phyloP scores from a whole-genome alignment of 2,329 filamentous ascomycete genomes.

The Paramyrothecium sp. region DNA sequence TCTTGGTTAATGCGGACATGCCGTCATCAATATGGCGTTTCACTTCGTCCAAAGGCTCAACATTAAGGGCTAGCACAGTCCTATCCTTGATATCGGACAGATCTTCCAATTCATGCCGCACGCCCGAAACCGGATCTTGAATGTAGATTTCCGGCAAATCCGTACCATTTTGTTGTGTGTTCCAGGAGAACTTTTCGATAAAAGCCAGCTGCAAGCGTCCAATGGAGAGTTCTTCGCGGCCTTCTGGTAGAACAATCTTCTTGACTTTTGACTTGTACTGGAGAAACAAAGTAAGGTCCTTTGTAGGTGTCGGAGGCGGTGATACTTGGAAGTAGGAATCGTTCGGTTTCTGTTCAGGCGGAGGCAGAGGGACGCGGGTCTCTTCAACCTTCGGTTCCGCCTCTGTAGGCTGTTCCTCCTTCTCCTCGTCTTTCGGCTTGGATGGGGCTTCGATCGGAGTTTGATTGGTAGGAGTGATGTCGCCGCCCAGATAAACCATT shows the following conservation, averaged over 20 bases:
- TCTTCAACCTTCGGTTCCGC: conserved; percentile 20
- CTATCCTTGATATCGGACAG: conserved; percentile 90
- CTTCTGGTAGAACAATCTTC: conserved; percentile 87
- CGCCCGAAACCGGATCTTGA: conserved; percentile 90
- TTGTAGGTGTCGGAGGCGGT: conserved; percentile 66
- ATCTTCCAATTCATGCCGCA: conserved; percentile 96
- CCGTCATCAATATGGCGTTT: conserved; percentile 96
- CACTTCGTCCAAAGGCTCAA: conserved; percentile 91
- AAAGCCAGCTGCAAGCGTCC: conserved; percentile 91
- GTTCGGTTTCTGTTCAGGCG: conserved; percentile 41
- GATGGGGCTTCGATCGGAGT: neutral
- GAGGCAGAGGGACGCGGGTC: conserved; percentile 12
- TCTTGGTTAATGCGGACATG: conserved; percentile 71
- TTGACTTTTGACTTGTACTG: conserved; percentile 98
- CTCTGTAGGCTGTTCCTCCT: conserved; percentile 8
- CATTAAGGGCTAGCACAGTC: conserved; percentile 90
- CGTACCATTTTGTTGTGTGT: conserved; percentile 88
- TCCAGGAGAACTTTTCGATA: conserved; percentile 99
- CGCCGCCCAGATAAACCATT: conserved; percentile 23
- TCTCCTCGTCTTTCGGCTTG: conserved; percentile 11
- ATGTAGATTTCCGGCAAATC: conserved; percentile 98
- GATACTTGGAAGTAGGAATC: conserved; percentile 57
- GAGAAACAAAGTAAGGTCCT: conserved; percentile 89
- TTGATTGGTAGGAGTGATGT: conserved; percentile 3
- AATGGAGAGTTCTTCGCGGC: conserved; percentile 79